Percentiles rank a stretch among this genome's conserved stretches.
Evolutionary conservation across 306 rosid genomes (phyloP).

Genomic region (Pachyrhizus erosus): DNA sequence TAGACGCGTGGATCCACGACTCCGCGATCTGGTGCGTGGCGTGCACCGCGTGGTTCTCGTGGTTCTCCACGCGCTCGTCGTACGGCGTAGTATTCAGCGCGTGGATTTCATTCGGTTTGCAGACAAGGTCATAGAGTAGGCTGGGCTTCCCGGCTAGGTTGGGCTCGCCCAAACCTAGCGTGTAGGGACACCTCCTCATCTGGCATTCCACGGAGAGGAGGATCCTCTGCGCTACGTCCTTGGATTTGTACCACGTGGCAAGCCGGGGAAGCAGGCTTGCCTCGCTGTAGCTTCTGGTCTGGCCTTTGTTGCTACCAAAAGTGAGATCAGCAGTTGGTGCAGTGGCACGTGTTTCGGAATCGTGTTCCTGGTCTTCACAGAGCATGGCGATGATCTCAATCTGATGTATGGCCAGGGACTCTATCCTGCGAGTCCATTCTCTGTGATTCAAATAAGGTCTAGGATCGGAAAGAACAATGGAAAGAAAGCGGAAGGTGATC

Average conservation of each 20-base stretch:
- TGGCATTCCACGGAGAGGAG: slow-evolving; percentile 75
- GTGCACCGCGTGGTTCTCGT: slow-evolving; percentile 73
- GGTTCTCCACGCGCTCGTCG: slow-evolving; percentile 61
- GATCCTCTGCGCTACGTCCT: slow-evolving; percentile 68
- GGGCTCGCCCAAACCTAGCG: slow-evolving; percentile 85
- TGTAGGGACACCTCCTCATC: slow-evolving; percentile 74
- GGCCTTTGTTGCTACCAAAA: not conserved
- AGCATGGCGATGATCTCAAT: slow-evolving; percentile 70
- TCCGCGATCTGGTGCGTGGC: slow-evolving; percentile 81
- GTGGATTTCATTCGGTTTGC: slow-evolving; percentile 70
- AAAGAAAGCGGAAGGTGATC: slow-evolving; percentile 77
- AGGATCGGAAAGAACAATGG: slow-evolving; percentile 67
- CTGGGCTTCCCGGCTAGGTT: slow-evolving; percentile 70
- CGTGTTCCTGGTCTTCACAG: slow-evolving; percentile 68
- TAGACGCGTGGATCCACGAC: slow-evolving; percentile 63
- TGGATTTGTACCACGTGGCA: slow-evolving; percentile 76
- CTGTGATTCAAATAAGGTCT: slow-evolving; percentile 73
- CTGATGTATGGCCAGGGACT: slow-evolving; percentile 62
- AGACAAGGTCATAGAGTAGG: slow-evolving; percentile 73
- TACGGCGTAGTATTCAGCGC: slow-evolving; percentile 48
- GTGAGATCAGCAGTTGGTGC: slow-evolving; percentile 68
- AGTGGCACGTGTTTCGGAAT: slow-evolving; percentile 54
- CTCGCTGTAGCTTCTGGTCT: slow-evolving; percentile 65
- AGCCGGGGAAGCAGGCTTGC: slow-evolving; percentile 73
- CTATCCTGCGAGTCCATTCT: slow-evolving; percentile 75